Evolutionary conservation across 805 yeast genomes (phyloP).

Genomic region (Saturnispora quitensis): DNA sequence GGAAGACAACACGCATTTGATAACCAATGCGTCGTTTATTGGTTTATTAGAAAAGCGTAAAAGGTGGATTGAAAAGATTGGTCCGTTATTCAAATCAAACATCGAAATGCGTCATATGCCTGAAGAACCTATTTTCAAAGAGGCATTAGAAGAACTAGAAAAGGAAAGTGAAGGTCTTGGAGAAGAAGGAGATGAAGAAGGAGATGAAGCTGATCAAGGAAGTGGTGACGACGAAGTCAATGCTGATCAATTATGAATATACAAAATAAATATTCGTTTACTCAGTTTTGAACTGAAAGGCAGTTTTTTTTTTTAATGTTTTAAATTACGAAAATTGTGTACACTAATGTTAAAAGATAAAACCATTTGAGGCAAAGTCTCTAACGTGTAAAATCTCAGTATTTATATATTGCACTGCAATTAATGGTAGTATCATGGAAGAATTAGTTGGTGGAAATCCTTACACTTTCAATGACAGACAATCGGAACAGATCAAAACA

Average conservation of each 20-base stretch:
- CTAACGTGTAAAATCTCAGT: too few species aligned
- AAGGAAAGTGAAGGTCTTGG: constrained; percentile 5
- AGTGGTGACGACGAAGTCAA: constrained; percentile 8
- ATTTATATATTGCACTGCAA: background rate
- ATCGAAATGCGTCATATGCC: constrained; percentile 76
- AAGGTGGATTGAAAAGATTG: constrained; percentile 86
- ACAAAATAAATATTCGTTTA: too few species aligned
- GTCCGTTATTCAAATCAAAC: constrained; percentile 65
- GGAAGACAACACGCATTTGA: constrained; percentile 45
- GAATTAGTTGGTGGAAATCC: background rate
- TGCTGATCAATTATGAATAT: constrained; percentile 3
- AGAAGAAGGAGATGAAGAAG: constrained; percentile 8
- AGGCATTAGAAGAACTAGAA: constrained; percentile 7
- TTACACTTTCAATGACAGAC: background rate
- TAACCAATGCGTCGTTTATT: constrained; percentile 68
- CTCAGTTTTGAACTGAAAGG: background rate
- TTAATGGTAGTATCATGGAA: background rate
- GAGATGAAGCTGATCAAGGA: constrained; percentile 4
- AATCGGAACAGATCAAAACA: background rate
- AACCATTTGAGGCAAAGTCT: too few species aligned
- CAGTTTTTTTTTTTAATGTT: background rate
- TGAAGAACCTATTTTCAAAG: constrained; percentile 43
- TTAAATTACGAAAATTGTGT: background rate
- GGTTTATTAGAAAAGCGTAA: constrained; percentile 75
- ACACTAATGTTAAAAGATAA: too few species aligned